phyloP scores from a whole-genome alignment of 192 early-diverging fungal species.

The Coemansia sp. region DNA sequence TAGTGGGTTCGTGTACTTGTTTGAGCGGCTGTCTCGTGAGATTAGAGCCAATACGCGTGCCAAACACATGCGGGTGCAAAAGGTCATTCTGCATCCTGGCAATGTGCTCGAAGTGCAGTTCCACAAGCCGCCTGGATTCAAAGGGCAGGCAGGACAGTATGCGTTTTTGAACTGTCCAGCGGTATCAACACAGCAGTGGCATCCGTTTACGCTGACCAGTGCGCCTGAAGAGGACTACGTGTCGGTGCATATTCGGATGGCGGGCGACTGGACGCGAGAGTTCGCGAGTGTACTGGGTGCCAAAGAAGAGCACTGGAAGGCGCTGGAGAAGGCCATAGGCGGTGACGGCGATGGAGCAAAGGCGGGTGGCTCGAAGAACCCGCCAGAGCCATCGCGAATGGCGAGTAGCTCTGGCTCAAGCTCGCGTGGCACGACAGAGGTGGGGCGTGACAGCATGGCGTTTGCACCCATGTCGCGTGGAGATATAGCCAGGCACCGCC shows the following conservation, averaged over 20 bases:
- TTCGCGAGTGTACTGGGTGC: conserved; percentile 71
- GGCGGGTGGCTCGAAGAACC: conserved; percentile 10
- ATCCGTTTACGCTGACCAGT: conserved; percentile 82
- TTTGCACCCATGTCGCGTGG: conserved; percentile 31
- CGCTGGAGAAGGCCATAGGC: conserved; percentile 37
- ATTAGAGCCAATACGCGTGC: conserved; percentile 57
- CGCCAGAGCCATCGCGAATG: conserved; percentile 23
- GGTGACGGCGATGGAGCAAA: conserved; percentile 12
- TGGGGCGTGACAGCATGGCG: conserved; percentile 36
- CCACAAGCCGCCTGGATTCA: conserved; percentile 59
- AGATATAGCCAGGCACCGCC: conserved; percentile 8
- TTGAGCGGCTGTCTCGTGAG: conserved; percentile 73
- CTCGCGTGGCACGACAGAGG: not conserved
- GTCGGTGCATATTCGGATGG: conserved; percentile 73
- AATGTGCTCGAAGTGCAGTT: conserved; percentile 82
- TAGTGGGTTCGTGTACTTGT: conserved; percentile 64
- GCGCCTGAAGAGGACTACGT: conserved; percentile 75
- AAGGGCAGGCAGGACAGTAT: conserved; percentile 73
- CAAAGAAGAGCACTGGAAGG: conserved; percentile 59
- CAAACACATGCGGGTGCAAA: conserved; percentile 65
- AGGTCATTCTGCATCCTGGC: conserved; percentile 79
- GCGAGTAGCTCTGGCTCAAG: conserved; percentile 11
- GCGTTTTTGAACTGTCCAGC: conserved; percentile 75
- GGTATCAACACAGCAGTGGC: conserved; percentile 72
- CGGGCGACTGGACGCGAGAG: conserved; percentile 70